Conservation (phyloP, 768 basidiomycete genomes). For the Hemileccinum rubropunctum region DNA sequence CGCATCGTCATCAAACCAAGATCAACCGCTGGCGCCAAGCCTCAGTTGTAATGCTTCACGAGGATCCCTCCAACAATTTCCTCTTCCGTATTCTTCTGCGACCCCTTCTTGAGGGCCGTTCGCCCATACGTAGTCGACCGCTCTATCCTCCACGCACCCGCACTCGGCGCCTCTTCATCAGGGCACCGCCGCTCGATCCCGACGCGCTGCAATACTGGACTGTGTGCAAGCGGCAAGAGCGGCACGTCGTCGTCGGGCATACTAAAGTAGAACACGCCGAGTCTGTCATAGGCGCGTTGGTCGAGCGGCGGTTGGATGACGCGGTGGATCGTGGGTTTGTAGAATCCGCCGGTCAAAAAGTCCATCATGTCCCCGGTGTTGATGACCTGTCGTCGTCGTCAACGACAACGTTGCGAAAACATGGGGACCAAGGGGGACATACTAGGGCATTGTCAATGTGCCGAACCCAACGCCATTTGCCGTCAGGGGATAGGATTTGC, state of each 20-base stretch:
- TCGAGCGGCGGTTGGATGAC: slow-evolving; percentile 56
- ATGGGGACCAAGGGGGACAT: slow-evolving; percentile 1
- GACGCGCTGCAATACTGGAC: slow-evolving; percentile 45
- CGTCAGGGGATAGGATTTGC: slow-evolving; percentile 52
- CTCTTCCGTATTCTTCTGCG: slow-evolving; percentile 47
- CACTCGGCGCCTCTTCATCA: slow-evolving; percentile 43
- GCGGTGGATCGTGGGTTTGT: slow-evolving; percentile 58
- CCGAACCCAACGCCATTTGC: slow-evolving; percentile 55
- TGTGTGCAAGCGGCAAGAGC: slow-evolving; percentile 43
- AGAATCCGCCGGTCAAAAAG: slow-evolving; percentile 57
- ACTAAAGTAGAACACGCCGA: slow-evolving; percentile 56
- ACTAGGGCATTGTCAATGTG: slow-evolving; percentile 59
- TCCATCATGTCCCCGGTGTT: slow-evolving; percentile 59
- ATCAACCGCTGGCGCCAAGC: too few species aligned
- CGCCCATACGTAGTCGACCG: slow-evolving; percentile 52
- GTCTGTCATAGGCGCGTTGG: slow-evolving; percentile 45
- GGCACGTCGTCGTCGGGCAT: slow-evolving; percentile 49
- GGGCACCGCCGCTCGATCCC: slow-evolving; percentile 39
- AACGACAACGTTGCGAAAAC: background rate
- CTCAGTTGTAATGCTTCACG: slow-evolving; percentile 56
- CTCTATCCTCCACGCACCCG: slow-evolving; percentile 49
- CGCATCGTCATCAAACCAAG: too few species aligned
- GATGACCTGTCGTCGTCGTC: slow-evolving; percentile 41
- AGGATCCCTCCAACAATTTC: slow-evolving; percentile 52
- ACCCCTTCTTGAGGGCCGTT: slow-evolving; percentile 37